Percentiles rank a stretch among this genome's conserved stretches.
phyloP scores from a whole-genome alignment of 1,284 basidiomycete species.

The Retiboletus flavoniger region DNA sequence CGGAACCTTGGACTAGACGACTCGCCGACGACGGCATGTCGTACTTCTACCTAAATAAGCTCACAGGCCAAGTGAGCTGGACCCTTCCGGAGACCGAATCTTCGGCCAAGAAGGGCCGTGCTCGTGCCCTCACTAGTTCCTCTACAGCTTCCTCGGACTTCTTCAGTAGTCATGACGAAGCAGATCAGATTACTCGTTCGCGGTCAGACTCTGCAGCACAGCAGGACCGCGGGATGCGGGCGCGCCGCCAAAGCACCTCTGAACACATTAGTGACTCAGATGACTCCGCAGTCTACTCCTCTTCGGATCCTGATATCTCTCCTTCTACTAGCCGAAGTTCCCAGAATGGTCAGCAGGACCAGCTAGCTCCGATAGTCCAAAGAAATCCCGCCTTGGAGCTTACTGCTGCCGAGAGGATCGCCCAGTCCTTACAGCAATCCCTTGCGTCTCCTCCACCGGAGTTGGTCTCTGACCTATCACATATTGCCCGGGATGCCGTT shows the following conservation, averaged over 20 bases:
- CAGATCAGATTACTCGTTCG: slow-evolving; percentile 29
- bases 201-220: slow-evolving; percentile 37
- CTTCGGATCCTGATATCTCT: slow-evolving; percentile 44
- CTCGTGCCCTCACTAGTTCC: slow-evolving; percentile 35
- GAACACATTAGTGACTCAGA: slow-evolving; percentile 69
- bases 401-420: slow-evolving; percentile 66
- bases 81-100: slow-evolving; percentile 50
- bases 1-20: slow-evolving; percentile 77
- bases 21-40: slow-evolving; percentile 83
- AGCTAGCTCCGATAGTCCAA: slow-evolving; percentile 16
- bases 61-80: slow-evolving; percentile 70
- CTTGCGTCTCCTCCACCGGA: slow-evolving; percentile 58
- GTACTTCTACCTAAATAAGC: slow-evolving; percentile 77
- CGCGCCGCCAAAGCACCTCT: slow-evolving; percentile 35
- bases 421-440: slow-evolving; percentile 61
- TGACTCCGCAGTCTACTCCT: slow-evolving; percentile 71
- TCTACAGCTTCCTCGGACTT: slow-evolving; percentile 34
- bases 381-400: slow-evolving; percentile 40
- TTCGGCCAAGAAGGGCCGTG: slow-evolving; percentile 24
- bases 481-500: slow-evolving; percentile 57
- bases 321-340: slow-evolving; percentile 37
- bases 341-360: slow-evolving; percentile 29
- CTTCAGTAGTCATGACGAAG: slow-evolving; percentile 26
- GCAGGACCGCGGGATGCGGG: slow-evolving; percentile 22
- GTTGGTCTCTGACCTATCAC: slow-evolving; percentile 58